A percentile compares a stretch with the other conserved stretches of the same genome.
Evolutionary conservation across 2,329 filamentous ascomycete genomes (phyloP).

Genomic region (Diaporthe vexans): DNA sequence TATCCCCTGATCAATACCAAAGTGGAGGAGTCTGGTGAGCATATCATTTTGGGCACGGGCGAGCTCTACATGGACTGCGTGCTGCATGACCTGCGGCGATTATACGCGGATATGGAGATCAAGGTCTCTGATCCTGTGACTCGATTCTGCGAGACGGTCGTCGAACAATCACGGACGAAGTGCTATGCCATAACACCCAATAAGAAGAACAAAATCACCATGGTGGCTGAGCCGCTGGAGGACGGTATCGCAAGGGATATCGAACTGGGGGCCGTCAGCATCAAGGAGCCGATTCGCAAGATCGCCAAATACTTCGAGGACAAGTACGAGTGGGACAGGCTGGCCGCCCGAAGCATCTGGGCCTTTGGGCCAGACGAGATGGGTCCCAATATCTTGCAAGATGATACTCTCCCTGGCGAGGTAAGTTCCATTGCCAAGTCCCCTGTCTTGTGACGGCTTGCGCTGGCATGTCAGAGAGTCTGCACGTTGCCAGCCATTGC

Average conservation of each 20-base stretch:
- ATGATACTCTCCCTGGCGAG: conserved; percentile 94
- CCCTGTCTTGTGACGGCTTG: neutral
- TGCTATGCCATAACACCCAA: conserved; percentile 98
- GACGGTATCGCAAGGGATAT: conserved; percentile 96
- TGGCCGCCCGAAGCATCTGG: conserved; percentile 96
- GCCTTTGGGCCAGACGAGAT: conserved; percentile 97
- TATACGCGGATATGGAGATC: conserved; percentile 99
- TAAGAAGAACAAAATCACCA: conserved; percentile 99
- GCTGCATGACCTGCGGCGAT: conserved; percentile 88
- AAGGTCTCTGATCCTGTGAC: conserved; percentile 99
- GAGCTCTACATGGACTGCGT: conserved; percentile 99
- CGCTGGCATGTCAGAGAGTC: conserved; percentile 23
- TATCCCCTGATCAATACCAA: conserved; percentile 97
- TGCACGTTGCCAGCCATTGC: conserved; percentile 26
- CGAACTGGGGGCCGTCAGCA: conserved; percentile 89
- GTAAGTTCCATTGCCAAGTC: conserved; percentile 57
- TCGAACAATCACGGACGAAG: conserved; percentile 96
- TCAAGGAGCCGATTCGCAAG: conserved; percentile 91
- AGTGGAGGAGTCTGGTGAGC: conserved; percentile 97
- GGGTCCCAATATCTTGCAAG: conserved; percentile 95
- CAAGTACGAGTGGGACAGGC: conserved; percentile 95
- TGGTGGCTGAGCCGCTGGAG: conserved; percentile 96
- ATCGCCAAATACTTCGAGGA: conserved; percentile 98
- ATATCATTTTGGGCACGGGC: conserved; percentile 93
- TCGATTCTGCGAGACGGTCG: conserved; percentile 96